A percentile compares a stretch with the other conserved stretches of the same genome.
Conservation (phyloP, 345 rosid genomes). For the Zanthoxylum bungeanum region DNA sequence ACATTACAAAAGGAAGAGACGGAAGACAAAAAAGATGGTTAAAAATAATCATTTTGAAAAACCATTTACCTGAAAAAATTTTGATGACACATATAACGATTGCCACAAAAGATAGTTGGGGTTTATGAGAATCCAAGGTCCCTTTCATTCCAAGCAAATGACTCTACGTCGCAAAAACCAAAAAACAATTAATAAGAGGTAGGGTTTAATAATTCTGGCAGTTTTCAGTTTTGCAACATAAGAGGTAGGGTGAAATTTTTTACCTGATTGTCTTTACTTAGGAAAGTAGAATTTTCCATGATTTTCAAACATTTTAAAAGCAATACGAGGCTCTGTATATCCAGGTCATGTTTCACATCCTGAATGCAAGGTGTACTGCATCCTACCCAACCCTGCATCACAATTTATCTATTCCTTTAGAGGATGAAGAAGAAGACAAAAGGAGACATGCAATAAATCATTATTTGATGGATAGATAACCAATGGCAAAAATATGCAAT, state of each 20-base stretch:
- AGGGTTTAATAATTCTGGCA: too few relatives aligned
- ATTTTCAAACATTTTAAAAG: constrained; percentile 84
- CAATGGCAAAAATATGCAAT: background rate
- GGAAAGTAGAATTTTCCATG: constrained; percentile 95
- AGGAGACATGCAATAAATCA: background rate
- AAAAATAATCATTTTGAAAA: background rate
- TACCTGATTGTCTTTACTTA: constrained; percentile 91
- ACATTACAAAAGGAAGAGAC: background rate
- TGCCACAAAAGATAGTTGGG: constrained; percentile 47
- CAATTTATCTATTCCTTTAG: constrained; percentile 10
- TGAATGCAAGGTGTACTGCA: constrained; percentile 26
- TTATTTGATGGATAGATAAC: background rate
- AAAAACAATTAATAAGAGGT: background rate
- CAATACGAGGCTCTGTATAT: constrained; percentile 46
- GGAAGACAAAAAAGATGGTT: background rate
- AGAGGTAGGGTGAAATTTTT: too few relatives aligned
- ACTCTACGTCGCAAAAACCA: constrained; percentile 34
- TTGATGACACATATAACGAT: constrained; percentile 56
- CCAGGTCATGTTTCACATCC: constrained; percentile 39
- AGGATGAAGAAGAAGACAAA: background rate
- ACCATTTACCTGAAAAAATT: constrained; percentile 71
- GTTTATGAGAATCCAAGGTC: constrained; percentile 38
- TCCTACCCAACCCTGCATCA: constrained; percentile 47
- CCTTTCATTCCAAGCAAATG: constrained; percentile 83
- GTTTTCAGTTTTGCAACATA: too few relatives aligned